Evolutionary conservation across 495 filamentous ascomycete species (phyloP), one percentile per base, ranked within the genome.

Genomic region (Hypoxylon cercidicola): DNA sequence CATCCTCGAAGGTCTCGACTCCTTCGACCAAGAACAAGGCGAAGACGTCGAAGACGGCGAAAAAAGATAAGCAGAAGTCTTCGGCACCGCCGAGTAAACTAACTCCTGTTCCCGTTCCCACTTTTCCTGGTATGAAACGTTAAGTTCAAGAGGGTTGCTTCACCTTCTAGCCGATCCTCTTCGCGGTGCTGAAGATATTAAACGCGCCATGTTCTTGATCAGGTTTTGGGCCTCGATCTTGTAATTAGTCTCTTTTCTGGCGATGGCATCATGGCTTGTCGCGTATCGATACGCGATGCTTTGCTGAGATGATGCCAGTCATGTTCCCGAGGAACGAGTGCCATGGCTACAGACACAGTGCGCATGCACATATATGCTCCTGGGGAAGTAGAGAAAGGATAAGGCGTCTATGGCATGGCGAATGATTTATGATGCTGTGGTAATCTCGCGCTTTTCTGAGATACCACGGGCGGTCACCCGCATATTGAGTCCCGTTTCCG

Each of bases 71-170:
- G 9, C 28, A 49, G 2, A 74, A 71, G 32, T 53, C 51, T 1
- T 8, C 52, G 13, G 15, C 49, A 10, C 51, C 37, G 11, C 54
- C 66, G 3, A 52, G 52, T 16, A 81, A 77, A 58, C 67, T 75
- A 41, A 81, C 79, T 19, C 79, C 79, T 0, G 55, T 82, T 6
- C 62, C 71, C 0, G 68, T 75, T 18, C 78, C 79, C 0, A 35
- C 54, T 8, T 16, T 75, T 62, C 74, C 74, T 39, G 60, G 67
- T 45, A 79, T 75, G 69, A 80, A 62, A 58, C 68, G 50, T 55
- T 71, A 18, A 66, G 23, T 18, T 20, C n/a, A 15, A 37, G 21
- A 32, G 21, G 7, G 15, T 30, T 45, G 28, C 28, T 6, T 23
- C 23, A 40, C 20, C 16, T 45, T 44, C 16, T 20, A 18, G 16